Percentiles rank a stretch among this genome's conserved stretches.
Evolutionary conservation across 257 asterid genomes (phyloP).

Genomic region (Cordia subcordata): DNA sequence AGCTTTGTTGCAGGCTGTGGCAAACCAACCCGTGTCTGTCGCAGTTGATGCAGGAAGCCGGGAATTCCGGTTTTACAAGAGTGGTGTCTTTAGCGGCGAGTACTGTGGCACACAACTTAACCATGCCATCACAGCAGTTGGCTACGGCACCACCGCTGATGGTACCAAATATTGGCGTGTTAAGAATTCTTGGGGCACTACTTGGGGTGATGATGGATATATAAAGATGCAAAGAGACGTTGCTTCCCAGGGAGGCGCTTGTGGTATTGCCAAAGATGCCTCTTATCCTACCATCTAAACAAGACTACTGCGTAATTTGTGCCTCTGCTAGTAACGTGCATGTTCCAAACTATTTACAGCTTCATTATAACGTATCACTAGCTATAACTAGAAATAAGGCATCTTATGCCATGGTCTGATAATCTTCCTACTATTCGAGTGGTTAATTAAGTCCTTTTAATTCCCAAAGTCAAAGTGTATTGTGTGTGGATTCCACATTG

Average conservation of each 20-base stretch:
- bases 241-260: conserved; percentile 16
- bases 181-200: conserved; percentile 38
- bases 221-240: conserved; percentile 29
- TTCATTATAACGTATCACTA: too few species aligned
- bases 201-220: conserved; percentile 44
- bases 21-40: conserved; percentile 36
- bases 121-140: conserved; percentile 38
- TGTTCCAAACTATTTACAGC: too few species aligned
- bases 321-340: too few species aligned
- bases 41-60: conserved; percentile 33
- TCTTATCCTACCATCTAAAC: conserved; percentile 28
- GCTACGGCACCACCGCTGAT: conserved; percentile 29
- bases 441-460: too few species aligned
- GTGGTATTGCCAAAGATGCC: conserved; percentile 42
- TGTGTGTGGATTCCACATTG: too few species aligned
- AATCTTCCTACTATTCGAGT: too few species aligned
- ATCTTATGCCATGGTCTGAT: too few species aligned
- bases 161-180: conserved; percentile 37
- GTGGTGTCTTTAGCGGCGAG: conserved; percentile 31
- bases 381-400: too few species aligned
- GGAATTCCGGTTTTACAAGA: conserved; percentile 27
- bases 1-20: conserved; percentile 33
- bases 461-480: too few species aligned
- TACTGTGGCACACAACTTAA: conserved; percentile 30
- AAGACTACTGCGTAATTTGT: too few species aligned